Evolutionary conservation across 371 early-diverging fungal genomes (phyloP).

Genomic region (Lichtheimia corymbifera): DNA sequence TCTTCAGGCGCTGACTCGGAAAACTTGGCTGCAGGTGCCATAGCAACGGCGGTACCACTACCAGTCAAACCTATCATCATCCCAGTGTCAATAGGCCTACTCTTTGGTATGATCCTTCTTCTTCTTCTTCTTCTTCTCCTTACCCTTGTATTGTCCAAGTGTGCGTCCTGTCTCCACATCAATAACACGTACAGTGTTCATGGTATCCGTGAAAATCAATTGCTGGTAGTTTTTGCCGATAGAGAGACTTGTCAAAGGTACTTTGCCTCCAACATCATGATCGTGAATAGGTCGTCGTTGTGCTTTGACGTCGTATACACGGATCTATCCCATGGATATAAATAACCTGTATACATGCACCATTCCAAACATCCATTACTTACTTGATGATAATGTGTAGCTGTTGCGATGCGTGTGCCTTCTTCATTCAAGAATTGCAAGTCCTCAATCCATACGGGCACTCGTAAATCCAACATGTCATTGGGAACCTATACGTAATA

Average conservation of each 20-base stretch:
- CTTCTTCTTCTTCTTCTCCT: background rate
- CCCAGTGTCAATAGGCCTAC: too few relatives aligned
- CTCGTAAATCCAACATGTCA: slow-evolving; percentile 79
- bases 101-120: too few relatives aligned
- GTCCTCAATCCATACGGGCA: slow-evolving; percentile 89
- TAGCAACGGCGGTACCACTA: slow-evolving; percentile 60
- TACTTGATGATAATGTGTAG: slow-evolving; percentile 79
- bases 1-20: slow-evolving; percentile 11
- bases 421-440: slow-evolving; percentile 68
- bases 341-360: background rate
- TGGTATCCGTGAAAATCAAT: slow-evolving; percentile 78
- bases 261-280: slow-evolving; percentile 70
- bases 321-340: slow-evolving; percentile 43
- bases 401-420: slow-evolving; percentile 56
- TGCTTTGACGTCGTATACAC: slow-evolving; percentile 77
- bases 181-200: slow-evolving; percentile 67
- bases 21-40: slow-evolving; percentile 30
- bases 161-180: slow-evolving; percentile 65
- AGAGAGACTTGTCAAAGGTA: slow-evolving; percentile 60
- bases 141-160: slow-evolving; percentile 52
- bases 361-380: background rate
- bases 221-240: slow-evolving; percentile 54
- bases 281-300: slow-evolving; percentile 71
- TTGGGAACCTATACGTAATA: background rate
- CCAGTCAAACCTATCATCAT: slow-evolving; percentile 66